Conservation (phyloP, 768 basidiomycete species). For the Xerocomellus intermedius region DNA sequence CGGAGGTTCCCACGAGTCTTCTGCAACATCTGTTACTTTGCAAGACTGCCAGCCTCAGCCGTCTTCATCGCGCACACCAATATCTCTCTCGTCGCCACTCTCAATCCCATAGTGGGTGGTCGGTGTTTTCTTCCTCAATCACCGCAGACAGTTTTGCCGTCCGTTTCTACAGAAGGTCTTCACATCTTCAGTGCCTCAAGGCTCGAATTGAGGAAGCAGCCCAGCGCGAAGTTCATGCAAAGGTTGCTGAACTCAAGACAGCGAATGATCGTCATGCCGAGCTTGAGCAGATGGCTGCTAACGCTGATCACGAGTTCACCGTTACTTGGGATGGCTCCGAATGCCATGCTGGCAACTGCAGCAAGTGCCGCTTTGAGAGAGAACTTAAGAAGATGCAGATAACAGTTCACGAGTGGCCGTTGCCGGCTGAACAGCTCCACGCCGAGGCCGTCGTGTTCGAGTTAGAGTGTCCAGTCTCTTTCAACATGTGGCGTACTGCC, state of each 20-base stretch:
- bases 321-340: neutral
- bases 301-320: constrained; percentile 5
- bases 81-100: constrained; percentile 36
- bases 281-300: constrained; percentile 9
- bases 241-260: constrained; percentile 27
- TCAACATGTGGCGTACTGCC: constrained; percentile 43
- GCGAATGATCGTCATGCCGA: constrained; percentile 22
- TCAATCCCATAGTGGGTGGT: constrained; percentile 13
- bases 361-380: constrained; percentile 30
- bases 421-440: constrained; percentile 29
- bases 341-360: constrained; percentile 12
- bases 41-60: constrained; percentile 25
- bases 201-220: constrained; percentile 32
- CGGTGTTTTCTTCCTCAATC: constrained; percentile 34
- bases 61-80: constrained; percentile 24
- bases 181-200: constrained; percentile 25
- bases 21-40: constrained; percentile 31
- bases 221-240: constrained; percentile 14
- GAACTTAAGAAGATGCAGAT: constrained; percentile 30
- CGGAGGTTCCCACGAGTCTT: constrained; percentile 30
- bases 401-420: constrained; percentile 45
- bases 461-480: constrained; percentile 36
- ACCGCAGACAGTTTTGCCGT: constrained; percentile 29
- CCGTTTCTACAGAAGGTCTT: constrained; percentile 34
- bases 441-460: constrained; percentile 42